Evolutionary conservation across 2,329 filamentous ascomycete species (phyloP), one percentile per base, ranked within the genome.

Genomic region (Allantophomopsis lycopodina): DNA sequence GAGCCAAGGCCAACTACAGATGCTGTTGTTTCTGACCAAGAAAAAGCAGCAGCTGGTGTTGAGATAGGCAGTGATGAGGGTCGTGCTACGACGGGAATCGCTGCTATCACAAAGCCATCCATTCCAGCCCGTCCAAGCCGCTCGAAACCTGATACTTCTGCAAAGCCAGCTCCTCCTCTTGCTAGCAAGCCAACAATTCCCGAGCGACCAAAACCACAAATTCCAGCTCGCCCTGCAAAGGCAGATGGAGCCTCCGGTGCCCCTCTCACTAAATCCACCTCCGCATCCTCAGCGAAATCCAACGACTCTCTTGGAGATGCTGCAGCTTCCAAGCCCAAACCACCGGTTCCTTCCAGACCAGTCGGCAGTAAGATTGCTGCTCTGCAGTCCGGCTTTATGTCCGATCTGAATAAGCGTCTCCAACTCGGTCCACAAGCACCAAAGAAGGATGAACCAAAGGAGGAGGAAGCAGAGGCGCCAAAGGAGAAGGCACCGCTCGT

Each of bases 371-470:
- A 96, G 65, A 93, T 98, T 56, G 86, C 88, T 13, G 83, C 85
- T 17, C 65, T 98, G 23, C 87, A 94, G 60, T 84, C 84, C 31
- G 86, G 84, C 3, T 96, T 98, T 59, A 77, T 98, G 71, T 87
- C 79, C 35, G 89, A 96, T 54, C 65, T 98, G 33, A 94, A 96
- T 60, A 88, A 86, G 51, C 82, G 87, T 37, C 67, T 98, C 20
- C 80, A 86, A 54, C 63, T 94, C 30, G 91, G 91, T 1, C 89
- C 88, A n/a, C 79, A 84, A 49, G 75, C 70, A 8, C 73, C 78
- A 2, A 88, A 86, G 64, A 81, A 83, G 48, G 79, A 83, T 52
- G 80, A 88, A 47, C 63, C 69, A 32, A 56, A 63, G 8, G 62
- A 66, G 12, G 68, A 77, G 39, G 69, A 76, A 23, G 61, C 60